Evolutionary conservation across 2,329 filamentous ascomycete genomes (phyloP).

Genomic region (Plenodomus lindquistii): DNA sequence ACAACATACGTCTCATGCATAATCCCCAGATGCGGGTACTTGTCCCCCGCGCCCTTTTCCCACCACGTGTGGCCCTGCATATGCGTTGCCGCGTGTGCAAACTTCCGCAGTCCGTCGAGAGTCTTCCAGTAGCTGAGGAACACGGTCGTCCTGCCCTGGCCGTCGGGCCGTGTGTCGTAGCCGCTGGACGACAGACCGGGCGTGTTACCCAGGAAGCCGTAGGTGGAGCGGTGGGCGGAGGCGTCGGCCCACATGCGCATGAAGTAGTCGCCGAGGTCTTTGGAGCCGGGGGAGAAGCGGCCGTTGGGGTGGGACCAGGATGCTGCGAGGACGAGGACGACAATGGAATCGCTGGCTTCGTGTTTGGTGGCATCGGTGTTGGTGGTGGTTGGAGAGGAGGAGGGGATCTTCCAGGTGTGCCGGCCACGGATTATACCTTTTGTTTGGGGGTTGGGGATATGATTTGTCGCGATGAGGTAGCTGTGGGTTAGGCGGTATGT

Average conservation of each 20-base stretch:
- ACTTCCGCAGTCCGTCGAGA: conserved; percentile 14
- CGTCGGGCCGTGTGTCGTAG: conserved; percentile 1
- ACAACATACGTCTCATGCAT: conserved; percentile 20
- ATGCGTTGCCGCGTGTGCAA: conserved; percentile 9
- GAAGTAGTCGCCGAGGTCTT: conserved; percentile 6
- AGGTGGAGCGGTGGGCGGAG: conserved; percentile 9
- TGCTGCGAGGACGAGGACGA: conserved; percentile 13
- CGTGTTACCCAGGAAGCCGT: conserved; percentile 12
- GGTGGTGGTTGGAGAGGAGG: background rate
- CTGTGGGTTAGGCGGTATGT: conserved; percentile 4
- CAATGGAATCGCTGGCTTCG: conserved; percentile 1
- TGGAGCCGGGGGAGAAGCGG: conserved; percentile 7
- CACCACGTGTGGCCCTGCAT: conserved; percentile 15
- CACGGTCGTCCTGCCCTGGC: conserved; percentile 8
- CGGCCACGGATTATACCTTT: conserved; percentile 3
- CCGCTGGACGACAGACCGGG: background rate
- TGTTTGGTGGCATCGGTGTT: background rate
- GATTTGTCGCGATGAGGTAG: conserved; percentile 9
- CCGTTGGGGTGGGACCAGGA: conserved; percentile 11
- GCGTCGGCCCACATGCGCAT: conserved; percentile 14
- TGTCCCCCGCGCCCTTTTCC: conserved; percentile 5
- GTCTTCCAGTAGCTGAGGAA: conserved; percentile 17
- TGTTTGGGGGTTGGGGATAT: conserved; percentile 4
- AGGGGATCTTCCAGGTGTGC: conserved; percentile 9
- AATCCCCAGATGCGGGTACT: conserved; percentile 10